These are phyloP conservation scores for Pontederia crassipes DNA, from an alignment of 176 grass and related monocot genomes.

Conservation along the genomic window DNA sequence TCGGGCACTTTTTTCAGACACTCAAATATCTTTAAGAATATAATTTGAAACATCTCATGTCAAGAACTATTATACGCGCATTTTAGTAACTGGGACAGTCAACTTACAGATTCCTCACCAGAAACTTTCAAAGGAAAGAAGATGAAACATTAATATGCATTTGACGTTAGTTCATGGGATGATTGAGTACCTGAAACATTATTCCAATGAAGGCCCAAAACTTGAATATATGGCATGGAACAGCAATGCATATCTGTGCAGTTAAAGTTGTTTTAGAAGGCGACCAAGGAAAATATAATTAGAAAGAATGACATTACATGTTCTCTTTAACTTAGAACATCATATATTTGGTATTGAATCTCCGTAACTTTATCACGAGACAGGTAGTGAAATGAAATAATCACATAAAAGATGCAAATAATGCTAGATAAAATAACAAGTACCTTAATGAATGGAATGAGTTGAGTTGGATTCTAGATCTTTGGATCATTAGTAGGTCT, in stretches of 20 bases:
- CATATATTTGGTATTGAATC: too few relatives aligned
- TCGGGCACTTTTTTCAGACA: too few relatives aligned
- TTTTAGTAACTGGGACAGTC: too few relatives aligned
- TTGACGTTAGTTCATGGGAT: background rate
- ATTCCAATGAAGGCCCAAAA: slow-evolving; percentile 96
- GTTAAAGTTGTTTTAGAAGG: slow-evolving; percentile 12
- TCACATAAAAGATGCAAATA: too few relatives aligned
- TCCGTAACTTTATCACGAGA: too few relatives aligned
- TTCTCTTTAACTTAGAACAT: background rate
- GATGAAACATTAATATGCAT: background rate
- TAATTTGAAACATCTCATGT: background rate
- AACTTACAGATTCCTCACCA: background rate
- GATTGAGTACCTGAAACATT: slow-evolving; percentile 60
- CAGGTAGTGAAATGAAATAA: too few relatives aligned
- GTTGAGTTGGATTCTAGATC: too few relatives aligned
- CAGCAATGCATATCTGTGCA: slow-evolving; percentile 70
- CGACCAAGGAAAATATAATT: background rate
- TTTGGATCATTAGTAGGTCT: too few relatives aligned
- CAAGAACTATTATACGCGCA: too few relatives aligned
- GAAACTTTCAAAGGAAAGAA: background rate
- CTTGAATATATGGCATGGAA: slow-evolving; percentile 94
- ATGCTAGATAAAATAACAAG: too few relatives aligned
- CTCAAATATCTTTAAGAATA: too few relatives aligned
- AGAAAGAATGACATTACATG: background rate
- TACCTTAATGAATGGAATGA: too few relatives aligned